Evolutionary conservation across 805 yeast genomes (phyloP), one percentile per base, ranked within the genome.

Genomic region (Pichia pseudocactophila): DNA sequence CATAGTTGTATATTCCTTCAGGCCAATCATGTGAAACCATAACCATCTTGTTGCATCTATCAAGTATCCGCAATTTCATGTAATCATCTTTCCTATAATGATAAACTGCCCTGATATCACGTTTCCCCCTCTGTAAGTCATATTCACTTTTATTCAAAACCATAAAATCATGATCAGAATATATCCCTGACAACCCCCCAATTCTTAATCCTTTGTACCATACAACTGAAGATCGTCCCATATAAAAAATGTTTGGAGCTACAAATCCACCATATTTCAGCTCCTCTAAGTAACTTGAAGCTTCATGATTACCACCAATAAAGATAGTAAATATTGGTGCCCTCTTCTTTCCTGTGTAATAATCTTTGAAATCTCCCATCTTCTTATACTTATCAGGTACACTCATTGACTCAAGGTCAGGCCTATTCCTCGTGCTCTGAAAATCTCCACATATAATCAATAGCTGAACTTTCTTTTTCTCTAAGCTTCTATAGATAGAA

Each of bases 21-120:
- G 98, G 98, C 98, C 98, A 92, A 64, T 92, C 98, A 61, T 92
- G 98, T 27, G 85, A 74, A 41, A 90, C 46, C 57, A 82, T 68
- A 1, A 88, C 57, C 50, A 85, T 83, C 15, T 48, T 41, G 30
- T 54, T 54, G 12, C 50, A 48, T 27, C 36, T 43, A 45, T 53
- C 38, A 45, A 73, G 51, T 52, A 73, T 50, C 50, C 66, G 61
- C 50, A 86, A 62, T 47, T 82, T 82, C 30, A 77, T 48, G 42
- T 73, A 74, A 43, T 82, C 82, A 41, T 69, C 69, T 37, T 82
- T 73, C 30, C 89, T 74, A 40, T 80, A 77, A 60, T 92, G 96
- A 61, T 84, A 85, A 0, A 77, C 70, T 12, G 87, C 74, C 41
- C 83, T 61, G 20, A 78, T 52, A 3, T 77, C 62, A 7, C 63